Conservation (phyloP, 2,329 filamentous ascomycete species). For the Didymella segeticola region DNA sequence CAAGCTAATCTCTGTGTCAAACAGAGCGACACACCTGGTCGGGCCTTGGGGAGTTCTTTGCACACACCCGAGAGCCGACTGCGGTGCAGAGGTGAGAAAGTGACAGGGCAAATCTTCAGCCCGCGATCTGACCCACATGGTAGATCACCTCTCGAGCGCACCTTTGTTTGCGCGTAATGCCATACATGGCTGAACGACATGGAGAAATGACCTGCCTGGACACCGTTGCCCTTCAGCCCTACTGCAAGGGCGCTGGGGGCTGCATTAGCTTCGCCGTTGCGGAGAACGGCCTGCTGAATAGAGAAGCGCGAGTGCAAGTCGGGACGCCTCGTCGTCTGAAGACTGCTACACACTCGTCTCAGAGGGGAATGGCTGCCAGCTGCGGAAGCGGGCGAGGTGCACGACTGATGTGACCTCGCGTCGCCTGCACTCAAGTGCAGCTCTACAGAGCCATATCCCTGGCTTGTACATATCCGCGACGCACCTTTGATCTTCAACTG, state of each 20-base stretch:
- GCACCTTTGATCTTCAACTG: slow-evolving; percentile 25
- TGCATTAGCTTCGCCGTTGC: slow-evolving; percentile 30
- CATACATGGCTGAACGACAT: slow-evolving; percentile 3
- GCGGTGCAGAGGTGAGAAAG: slow-evolving; percentile 29
- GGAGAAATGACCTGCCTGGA: not conserved
- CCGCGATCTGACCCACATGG: slow-evolving; percentile 5
- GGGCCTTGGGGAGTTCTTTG: slow-evolving; percentile 19
- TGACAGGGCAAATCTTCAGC: slow-evolving; percentile 35
- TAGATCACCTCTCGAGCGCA: not conserved
- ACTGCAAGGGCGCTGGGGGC: slow-evolving; percentile 43
- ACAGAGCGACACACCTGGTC: slow-evolving; percentile 30
- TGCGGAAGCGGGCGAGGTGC: slow-evolving; percentile 37
- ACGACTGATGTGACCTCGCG: slow-evolving; percentile 42
- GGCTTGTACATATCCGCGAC: slow-evolving; percentile 32
- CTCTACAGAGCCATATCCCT: slow-evolving; percentile 31
- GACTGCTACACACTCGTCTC: slow-evolving; percentile 38
- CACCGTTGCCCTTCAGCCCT: slow-evolving; percentile 36
- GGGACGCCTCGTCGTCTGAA: slow-evolving; percentile 34
- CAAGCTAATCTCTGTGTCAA: slow-evolving; percentile 42
- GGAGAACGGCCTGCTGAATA: slow-evolving; percentile 27
- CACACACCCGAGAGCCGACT: slow-evolving; percentile 15
- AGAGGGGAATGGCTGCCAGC: slow-evolving; percentile 36
- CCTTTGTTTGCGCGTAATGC: slow-evolving; percentile 3
- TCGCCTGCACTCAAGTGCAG: slow-evolving; percentile 33
- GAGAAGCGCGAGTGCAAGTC: slow-evolving; percentile 32